A percentile compares a stretch with the other conserved stretches of the same genome.
Evolutionary conservation across 495 filamentous ascomycete genomes (phyloP).

Genomic region (Extremus antarcticus): DNA sequence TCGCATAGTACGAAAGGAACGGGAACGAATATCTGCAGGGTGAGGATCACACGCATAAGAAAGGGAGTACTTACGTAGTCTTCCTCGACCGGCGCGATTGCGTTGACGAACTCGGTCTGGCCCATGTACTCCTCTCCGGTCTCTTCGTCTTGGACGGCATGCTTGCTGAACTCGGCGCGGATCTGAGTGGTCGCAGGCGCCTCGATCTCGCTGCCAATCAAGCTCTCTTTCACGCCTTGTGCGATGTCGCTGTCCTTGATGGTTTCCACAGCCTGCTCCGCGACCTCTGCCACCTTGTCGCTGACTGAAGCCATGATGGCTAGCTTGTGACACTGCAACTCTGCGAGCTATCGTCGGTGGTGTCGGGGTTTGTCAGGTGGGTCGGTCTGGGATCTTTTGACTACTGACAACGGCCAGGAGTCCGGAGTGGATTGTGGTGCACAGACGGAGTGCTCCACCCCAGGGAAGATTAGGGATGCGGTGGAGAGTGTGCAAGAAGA

Average conservation of each 20-base stretch:
- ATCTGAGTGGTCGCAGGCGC: conserved; percentile 48
- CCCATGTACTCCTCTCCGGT: conserved; percentile 71
- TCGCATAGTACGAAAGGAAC: neutral
- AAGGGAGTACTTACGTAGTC: conserved; percentile 64
- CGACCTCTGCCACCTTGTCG: neutral
- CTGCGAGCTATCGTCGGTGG: neutral
- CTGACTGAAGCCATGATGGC: conserved; percentile 13
- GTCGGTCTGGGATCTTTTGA: too few species aligned
- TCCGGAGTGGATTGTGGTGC: neutral
- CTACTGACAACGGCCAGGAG: neutral
- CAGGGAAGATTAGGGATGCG: neutral
- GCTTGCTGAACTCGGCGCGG: conserved; percentile 59
- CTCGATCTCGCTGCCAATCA: conserved; percentile 31
- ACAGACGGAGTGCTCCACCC: neutral
- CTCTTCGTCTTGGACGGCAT: conserved; percentile 64
- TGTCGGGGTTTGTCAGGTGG: neutral
- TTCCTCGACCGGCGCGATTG: conserved; percentile 75
- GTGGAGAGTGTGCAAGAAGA: neutral
- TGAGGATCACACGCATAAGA: neutral
- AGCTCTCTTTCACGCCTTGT: conserved; percentile 25
- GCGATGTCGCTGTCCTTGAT: conserved; percentile 19
- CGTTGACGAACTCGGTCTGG: conserved; percentile 75
- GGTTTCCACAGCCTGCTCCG: neutral
- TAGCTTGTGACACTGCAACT: conserved; percentile 13
- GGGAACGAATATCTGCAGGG: neutral